These are phyloP conservation scores for Balakata baccata DNA, from an alignment of 345 rosid species.

Conservation along the genomic window DNA sequence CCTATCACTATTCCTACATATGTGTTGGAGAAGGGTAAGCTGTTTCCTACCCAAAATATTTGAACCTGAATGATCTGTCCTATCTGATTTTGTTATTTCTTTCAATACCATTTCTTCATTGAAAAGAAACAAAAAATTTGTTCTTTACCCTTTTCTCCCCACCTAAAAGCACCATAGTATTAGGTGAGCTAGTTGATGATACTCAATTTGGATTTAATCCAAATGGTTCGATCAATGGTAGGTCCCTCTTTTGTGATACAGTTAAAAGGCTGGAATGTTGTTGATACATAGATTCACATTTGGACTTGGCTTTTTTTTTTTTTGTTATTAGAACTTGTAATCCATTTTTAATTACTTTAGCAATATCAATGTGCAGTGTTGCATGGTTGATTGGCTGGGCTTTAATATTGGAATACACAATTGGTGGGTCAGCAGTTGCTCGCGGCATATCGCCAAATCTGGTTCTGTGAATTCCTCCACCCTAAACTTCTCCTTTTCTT, in stretches of 20 bases:
- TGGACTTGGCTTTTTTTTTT: neutral
- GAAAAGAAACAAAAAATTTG: neutral
- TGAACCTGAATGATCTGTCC: too few relatives aligned
- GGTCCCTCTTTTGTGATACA: neutral
- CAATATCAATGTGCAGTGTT: slow-evolving; percentile 41
- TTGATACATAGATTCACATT: neutral
- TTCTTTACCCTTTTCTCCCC: neutral
- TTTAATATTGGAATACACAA: slow-evolving; percentile 79
- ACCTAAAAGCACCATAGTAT: neutral
- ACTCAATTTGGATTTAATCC: neutral
- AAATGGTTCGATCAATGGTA: neutral
- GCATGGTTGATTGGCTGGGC: slow-evolving; percentile 99
- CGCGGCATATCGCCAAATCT: slow-evolving; percentile 85
- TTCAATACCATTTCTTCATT: neutral
- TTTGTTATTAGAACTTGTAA: neutral
- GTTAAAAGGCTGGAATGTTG: neutral
- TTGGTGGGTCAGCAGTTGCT: slow-evolving; percentile 95
- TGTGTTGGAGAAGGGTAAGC: slow-evolving; percentile 90
- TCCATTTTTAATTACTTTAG: neutral
- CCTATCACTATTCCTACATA: slow-evolving; percentile 93
- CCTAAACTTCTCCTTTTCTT: neutral
- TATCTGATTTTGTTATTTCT: too few relatives aligned
- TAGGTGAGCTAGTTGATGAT: neutral
- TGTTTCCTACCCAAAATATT: too few relatives aligned
- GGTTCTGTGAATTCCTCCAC: slow-evolving; percentile 33